Conservation (phyloP, 495 filamentous ascomycete species). For the Parathielavia appendiculata region DNA sequence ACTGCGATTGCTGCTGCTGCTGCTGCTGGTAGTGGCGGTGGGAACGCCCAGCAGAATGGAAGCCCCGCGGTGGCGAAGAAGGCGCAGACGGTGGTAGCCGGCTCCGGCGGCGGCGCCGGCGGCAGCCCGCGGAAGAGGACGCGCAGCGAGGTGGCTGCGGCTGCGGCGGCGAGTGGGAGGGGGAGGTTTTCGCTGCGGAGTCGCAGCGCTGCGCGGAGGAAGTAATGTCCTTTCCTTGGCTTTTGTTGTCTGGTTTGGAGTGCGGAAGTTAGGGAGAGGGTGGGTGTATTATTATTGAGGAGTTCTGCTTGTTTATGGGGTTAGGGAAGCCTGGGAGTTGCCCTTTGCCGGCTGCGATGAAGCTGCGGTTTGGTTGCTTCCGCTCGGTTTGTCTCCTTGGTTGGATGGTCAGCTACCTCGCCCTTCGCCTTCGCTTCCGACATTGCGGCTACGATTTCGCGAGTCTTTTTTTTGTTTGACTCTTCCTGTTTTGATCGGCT, state of each 20-base stretch:
- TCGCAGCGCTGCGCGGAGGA: conserved; percentile 9
- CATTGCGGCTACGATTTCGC: not conserved
- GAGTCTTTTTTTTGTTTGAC: not conserved
- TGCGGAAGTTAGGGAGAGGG: not conserved
- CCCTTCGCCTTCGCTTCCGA: not conserved
- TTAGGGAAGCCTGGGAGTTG: not conserved
- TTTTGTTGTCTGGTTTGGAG: not conserved
- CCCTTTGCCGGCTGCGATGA: not conserved
- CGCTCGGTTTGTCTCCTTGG: not conserved
- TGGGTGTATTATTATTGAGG: not conserved
- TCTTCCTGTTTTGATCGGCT: not conserved
- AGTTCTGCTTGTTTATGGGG: not conserved
- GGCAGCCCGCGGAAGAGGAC: conserved; percentile 8
- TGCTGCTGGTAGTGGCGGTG: not conserved
- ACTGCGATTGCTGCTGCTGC: not conserved
- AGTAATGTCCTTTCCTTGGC: not conserved
- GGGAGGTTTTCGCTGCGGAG: conserved; percentile 6
- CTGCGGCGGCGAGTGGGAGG: not conserved
- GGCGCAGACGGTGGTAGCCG: not conserved
- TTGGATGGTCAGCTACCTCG: too few relatives aligned
- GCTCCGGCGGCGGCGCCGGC: not conserved
- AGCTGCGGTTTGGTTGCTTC: not conserved
- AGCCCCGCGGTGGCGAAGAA: not conserved
- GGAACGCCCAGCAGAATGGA: not conserved
- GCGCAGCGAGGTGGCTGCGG: conserved; percentile 3